A percentile compares a stretch with the other conserved stretches of the same genome.
Evolutionary conservation across 306 rosid genomes (phyloP).

Genomic region (Trifolium subterraneum): DNA sequence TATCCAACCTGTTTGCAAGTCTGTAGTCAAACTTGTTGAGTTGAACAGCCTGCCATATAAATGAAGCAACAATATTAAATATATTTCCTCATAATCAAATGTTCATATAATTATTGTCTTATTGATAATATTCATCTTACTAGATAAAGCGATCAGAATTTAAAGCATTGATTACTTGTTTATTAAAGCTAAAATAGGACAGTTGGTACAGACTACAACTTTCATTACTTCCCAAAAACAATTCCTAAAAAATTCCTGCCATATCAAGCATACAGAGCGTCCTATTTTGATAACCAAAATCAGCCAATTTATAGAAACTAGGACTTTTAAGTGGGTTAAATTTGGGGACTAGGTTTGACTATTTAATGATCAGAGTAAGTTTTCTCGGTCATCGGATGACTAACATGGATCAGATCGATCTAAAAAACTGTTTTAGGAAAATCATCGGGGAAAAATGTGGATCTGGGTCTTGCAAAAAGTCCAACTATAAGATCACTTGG

Average conservation of each 20-base stretch:
- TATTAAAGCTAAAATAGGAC: constrained; percentile 26
- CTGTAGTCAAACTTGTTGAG: constrained; percentile 97
- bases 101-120: constrained; percentile 23
- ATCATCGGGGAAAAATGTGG: background rate
- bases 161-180: constrained; percentile 19
- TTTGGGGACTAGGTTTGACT: constrained; percentile 26
- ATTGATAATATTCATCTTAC: constrained; percentile 13
- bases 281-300: constrained; percentile 12
- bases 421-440: background rate
- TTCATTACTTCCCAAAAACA: background rate
- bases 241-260: constrained; percentile 18
- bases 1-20: constrained; percentile 87
- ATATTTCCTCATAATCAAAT: constrained; percentile 39
- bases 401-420: constrained; percentile 20
- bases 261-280: constrained; percentile 12
- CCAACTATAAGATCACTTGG: constrained; percentile 20
- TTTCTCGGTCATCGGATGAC: constrained; percentile 16
- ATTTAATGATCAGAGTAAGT: constrained; percentile 17
- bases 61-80: constrained; percentile 46
- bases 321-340: constrained; percentile 19
- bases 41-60: constrained; percentile 81
- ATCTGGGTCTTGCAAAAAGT: constrained; percentile 27
- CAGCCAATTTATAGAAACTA: constrained; percentile 11
- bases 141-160: constrained; percentile 17
- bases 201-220: constrained; percentile 15